Percentiles rank a stretch among this genome's conserved stretches.
Conservation (phyloP, 345 rosid species). For the Murraya koenigii region DNA sequence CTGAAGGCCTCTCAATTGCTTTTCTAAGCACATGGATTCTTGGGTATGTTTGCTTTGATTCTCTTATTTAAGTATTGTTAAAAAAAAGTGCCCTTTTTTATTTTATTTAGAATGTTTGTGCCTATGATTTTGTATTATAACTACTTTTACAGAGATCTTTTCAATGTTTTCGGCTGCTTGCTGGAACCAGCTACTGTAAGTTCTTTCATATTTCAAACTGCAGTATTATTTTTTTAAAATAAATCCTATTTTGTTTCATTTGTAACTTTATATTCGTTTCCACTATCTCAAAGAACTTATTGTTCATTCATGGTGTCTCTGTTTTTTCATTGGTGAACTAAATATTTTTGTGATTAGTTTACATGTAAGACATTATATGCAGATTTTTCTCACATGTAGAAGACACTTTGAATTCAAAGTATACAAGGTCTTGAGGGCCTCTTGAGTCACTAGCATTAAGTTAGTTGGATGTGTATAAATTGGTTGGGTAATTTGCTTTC, state of each 20-base stretch:
- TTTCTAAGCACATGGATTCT: conserved; percentile 78
- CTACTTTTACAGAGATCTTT: conserved; percentile 56
- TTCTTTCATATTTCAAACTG: background rate
- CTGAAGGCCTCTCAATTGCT: conserved; percentile 74
- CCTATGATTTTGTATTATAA: background rate
- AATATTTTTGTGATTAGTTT: background rate
- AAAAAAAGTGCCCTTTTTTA: too few species aligned
- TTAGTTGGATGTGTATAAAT: background rate
- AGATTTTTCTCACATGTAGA: background rate
- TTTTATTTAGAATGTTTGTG: background rate
- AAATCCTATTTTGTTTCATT: background rate
- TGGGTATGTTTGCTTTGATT: conserved; percentile 41
- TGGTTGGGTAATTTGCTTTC: background rate
- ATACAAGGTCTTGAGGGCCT: background rate
- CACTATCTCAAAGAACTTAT: background rate
- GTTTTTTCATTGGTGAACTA: background rate
- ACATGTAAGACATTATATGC: background rate
- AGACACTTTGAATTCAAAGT: background rate
- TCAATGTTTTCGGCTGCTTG: conserved; percentile 74
- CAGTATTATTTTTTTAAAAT: too few species aligned
- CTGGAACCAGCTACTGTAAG: conserved; percentile 88
- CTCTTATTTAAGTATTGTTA: background rate
- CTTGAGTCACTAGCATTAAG: background rate
- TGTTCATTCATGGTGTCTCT: background rate
- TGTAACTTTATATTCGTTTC: background rate